These are phyloP conservation scores for Annulohypoxylon nitens DNA, from an alignment of 495 filamentous ascomycete species.

Conservation along the genomic window DNA sequence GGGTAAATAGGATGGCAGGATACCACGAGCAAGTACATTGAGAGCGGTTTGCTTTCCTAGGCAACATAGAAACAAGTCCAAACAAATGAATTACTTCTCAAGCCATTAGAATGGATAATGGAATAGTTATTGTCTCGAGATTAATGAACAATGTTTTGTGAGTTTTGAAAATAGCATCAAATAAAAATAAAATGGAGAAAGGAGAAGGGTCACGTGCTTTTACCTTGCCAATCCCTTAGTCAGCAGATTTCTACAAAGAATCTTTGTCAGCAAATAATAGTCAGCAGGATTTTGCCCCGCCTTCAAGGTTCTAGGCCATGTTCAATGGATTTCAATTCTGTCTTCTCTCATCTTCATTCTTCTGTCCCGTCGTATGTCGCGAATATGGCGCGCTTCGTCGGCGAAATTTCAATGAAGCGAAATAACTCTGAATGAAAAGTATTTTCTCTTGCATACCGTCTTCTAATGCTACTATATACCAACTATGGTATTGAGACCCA, in stretches of 20 bases:
- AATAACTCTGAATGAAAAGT: background rate
- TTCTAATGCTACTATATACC: slow-evolving; percentile 1
- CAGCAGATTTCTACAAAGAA: background rate
- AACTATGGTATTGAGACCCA: slow-evolving; percentile 13
- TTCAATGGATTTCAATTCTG: background rate
- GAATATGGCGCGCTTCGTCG: background rate
- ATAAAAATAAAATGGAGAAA: too few relatives aligned
- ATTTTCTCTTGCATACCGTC: background rate
- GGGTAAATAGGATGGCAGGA: too few relatives aligned
- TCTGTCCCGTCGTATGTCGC: background rate
- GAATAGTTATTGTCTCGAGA: too few relatives aligned
- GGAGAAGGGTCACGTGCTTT: too few relatives aligned
- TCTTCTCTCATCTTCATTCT: background rate
- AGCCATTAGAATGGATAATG: too few relatives aligned
- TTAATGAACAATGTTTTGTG: too few relatives aligned
- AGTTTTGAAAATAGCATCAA: too few relatives aligned
- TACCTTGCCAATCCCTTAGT: background rate
- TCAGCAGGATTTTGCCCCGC: background rate
- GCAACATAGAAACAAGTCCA: too few relatives aligned
- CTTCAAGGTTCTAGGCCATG: background rate
- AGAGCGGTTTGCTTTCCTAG: too few relatives aligned
- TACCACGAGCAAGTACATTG: too few relatives aligned
- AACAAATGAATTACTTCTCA: too few relatives aligned
- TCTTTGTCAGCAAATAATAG: background rate
- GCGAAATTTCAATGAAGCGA: slow-evolving; percentile 7